phyloP scores from a whole-genome alignment of 306 rosid species.

The Sesbania bispinosa region DNA sequence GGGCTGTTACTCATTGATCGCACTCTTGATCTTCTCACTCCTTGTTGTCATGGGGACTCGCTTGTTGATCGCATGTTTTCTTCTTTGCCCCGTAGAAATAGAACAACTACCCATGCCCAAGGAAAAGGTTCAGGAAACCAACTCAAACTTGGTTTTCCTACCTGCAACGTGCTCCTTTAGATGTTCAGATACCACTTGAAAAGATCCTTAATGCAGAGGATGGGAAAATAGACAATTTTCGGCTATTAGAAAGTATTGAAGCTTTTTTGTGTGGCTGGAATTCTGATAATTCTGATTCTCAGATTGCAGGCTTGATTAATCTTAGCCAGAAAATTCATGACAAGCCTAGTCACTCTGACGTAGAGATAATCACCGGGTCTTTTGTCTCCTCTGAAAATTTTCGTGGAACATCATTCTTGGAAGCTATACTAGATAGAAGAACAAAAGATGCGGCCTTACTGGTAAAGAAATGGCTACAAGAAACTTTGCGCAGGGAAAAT shows the following conservation, averaged over 20 bases:
- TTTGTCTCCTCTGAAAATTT: conserved; percentile 72
- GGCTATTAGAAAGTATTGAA: conserved; percentile 61
- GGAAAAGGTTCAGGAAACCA: conserved; percentile 52
- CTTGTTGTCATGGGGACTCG: conserved; percentile 93
- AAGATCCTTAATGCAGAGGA: conserved; percentile 59
- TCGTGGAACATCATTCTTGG: conserved; percentile 77
- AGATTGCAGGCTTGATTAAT: conserved; percentile 48
- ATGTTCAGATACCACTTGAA: conserved; percentile 77
- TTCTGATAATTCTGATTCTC: conserved; percentile 53
- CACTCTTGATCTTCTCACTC: conserved; percentile 93
- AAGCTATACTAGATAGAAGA: conserved; percentile 80
- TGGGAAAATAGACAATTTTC: conserved; percentile 40
- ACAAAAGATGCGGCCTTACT: conserved; percentile 74
- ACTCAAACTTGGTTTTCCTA: conserved; percentile 42
- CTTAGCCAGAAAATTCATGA: conserved; percentile 50
- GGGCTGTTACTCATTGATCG: conserved; percentile 86
- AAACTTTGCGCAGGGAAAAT: conserved; percentile 65
- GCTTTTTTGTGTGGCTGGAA: conserved; percentile 83
- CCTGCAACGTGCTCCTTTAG: conserved; percentile 68
- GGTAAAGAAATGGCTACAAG: conserved; percentile 93
- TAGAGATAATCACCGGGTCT: conserved; percentile 59
- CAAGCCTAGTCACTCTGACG: conserved; percentile 30
- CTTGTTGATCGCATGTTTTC: conserved; percentile 81
- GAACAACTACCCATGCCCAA: conserved; percentile 42
- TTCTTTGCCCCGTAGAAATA: conserved; percentile 63